A percentile compares a stretch with the other conserved stretches of the same genome.
Conservation (phyloP, 2,329 filamentous ascomycete genomes). For the Parastagonospora avenae region DNA sequence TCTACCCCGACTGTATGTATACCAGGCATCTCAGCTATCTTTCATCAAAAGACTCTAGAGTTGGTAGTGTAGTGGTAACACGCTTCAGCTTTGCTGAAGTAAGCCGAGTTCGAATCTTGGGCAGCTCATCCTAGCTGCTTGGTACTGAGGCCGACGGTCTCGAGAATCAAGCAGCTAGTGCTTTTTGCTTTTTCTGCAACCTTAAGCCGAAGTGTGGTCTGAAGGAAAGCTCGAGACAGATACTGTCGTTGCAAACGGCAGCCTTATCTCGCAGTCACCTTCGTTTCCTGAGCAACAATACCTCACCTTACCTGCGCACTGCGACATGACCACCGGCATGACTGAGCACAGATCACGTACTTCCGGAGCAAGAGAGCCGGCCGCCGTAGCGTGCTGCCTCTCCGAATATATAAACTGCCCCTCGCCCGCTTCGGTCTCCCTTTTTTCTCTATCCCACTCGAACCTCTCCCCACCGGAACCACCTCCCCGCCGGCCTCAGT, state of each 20-base stretch:
- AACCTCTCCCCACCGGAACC: not conserved
- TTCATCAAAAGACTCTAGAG: not conserved
- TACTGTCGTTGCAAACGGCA: too few species aligned
- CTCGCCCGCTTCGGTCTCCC: not conserved
- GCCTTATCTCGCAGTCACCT: too few species aligned
- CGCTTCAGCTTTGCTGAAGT: not conserved
- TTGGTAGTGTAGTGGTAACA: conserved; percentile 5
- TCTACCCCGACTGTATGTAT: too few species aligned
- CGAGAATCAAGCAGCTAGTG: not conserved
- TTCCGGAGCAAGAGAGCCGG: not conserved
- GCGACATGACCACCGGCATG: too few species aligned
- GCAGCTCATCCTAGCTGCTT: not conserved
- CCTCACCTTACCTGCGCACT: too few species aligned
- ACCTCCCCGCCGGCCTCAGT: not conserved
- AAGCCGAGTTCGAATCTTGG: conserved; percentile 6
- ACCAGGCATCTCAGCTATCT: not conserved
- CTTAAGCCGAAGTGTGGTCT: too few species aligned
- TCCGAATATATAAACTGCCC: conserved; percentile 1
- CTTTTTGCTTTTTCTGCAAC: not conserved
- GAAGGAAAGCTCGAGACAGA: too few species aligned
- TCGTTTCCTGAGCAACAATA: too few species aligned
- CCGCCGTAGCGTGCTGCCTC: not conserved
- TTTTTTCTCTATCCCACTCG: not conserved
- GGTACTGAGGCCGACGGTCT: not conserved
- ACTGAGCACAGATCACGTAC: not conserved